Percentiles rank a stretch among this genome's conserved stretches.
Evolutionary conservation across 768 basidiomycete genomes (phyloP).

Genomic region (Pleurotus platypus): DNA sequence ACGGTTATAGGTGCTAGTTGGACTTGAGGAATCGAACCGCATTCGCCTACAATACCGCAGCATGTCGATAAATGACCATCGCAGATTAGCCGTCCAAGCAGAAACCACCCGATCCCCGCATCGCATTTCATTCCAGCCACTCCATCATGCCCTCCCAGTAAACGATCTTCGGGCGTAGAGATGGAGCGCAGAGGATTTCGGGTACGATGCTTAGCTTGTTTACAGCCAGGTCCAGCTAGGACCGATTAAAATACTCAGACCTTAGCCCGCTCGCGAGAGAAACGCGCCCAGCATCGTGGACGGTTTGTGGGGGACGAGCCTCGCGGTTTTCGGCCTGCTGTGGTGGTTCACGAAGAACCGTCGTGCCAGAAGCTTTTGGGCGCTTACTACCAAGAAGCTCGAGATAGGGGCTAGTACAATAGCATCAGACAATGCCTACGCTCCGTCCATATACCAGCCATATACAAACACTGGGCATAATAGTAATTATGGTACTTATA

Average conservation of each 20-base stretch:
- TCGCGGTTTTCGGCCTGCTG: slow-evolving; percentile 52
- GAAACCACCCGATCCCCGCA: slow-evolving; percentile 46
- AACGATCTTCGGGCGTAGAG: slow-evolving; percentile 40
- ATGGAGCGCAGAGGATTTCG: slow-evolving; percentile 46
- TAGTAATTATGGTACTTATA: no score
- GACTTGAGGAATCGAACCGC: no score
- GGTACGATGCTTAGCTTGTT: slow-evolving; percentile 60
- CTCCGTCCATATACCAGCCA: no score
- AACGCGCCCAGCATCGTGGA: slow-evolving; percentile 16
- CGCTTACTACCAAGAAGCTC: no score
- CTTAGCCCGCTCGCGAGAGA: slow-evolving; percentile 72
- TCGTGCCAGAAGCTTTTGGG: no score
- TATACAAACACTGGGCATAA: no score
- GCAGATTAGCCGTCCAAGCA: no score
- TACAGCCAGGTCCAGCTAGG: slow-evolving; percentile 59
- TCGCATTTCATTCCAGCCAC: slow-evolving; percentile 48
- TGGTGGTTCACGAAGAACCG: neutral
- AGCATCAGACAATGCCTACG: no score
- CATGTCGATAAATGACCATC: no score
- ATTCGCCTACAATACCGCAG: no score
- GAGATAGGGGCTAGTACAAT: no score
- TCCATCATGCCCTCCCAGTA: slow-evolving; percentile 30
- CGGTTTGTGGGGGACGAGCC: slow-evolving; percentile 58
- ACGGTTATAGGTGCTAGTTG: no score
- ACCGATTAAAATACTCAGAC: slow-evolving; percentile 71